These are phyloP conservation scores for Forsythia viridissima DNA, from an alignment of 257 asterid genomes.

Conservation along the genomic window DNA sequence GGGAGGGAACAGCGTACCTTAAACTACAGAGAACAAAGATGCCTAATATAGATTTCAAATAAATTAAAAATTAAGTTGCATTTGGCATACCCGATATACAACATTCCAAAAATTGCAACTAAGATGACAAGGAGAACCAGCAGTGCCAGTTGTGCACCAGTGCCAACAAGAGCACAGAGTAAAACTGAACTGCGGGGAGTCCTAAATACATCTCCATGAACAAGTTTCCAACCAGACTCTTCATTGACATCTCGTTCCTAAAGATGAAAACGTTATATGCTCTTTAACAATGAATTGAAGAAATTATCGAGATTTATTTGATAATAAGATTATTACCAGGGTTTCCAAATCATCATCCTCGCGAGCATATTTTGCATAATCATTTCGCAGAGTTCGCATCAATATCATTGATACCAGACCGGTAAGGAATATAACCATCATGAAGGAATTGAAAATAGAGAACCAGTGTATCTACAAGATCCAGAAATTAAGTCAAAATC, in stretches of 20 bases:
- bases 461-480: constrained; percentile 94
- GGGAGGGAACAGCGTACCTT: background rate
- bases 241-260: constrained; percentile 70
- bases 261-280: background rate
- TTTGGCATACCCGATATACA: constrained; percentile 61
- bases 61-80: background rate
- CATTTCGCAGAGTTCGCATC: constrained; percentile 96
- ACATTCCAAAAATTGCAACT: constrained; percentile 62
- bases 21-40: constrained; percentile 8
- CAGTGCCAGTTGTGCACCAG: constrained; percentile 59
- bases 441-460: constrained; percentile 94
- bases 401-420: constrained; percentile 97
- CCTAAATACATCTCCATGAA: constrained; percentile 69
- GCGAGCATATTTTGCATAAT: constrained; percentile 97
- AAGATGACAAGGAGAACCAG: constrained; percentile 63
- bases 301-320: background rate
- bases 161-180: constrained; percentile 64
- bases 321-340: constrained; percentile 55
- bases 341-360: constrained; percentile 97
- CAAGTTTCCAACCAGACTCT: constrained; percentile 77
- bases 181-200: constrained; percentile 50
- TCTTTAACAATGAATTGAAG: background rate
- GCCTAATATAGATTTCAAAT: background rate
- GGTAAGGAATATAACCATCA: constrained; percentile 99
- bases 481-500: background rate